Evolutionary conservation across 2,329 filamentous ascomycete genomes (phyloP), one percentile per base, ranked within the genome.

Genomic region (Emmonsiellopsis sp.): DNA sequence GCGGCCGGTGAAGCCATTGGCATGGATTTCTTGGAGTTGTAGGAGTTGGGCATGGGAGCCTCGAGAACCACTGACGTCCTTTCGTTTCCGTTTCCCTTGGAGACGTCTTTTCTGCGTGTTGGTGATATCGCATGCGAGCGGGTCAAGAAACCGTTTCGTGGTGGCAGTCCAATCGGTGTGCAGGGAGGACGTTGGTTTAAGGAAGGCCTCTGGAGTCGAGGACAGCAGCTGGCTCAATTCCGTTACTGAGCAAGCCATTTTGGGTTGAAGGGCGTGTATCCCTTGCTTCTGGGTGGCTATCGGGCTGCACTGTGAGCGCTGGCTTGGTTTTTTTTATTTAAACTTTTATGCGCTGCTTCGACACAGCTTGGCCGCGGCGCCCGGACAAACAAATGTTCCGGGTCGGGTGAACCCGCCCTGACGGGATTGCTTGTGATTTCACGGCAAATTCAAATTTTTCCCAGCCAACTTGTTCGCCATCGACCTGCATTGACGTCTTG

Each of bases 1-100:
- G 16, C 85, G 82, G 9, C 87, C 85, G 62, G 87, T 87, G 62
- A 97, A 95, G 0, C 92, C 93, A 54, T 95, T 83, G 6, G 89
- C 76, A 67, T 96, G 87, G 13, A 98, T 76, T 69, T 87, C 90
- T 62, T 87, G 85, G 63, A 95, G 75, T 63, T 89, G 89, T 58
- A 96, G 71, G 58, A 44, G 46, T 47, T 53, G 44, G 20, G 52
- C 45, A 37, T 34, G 26, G 6, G 35, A 42, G 7, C 62, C 63
- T 35, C 70, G 69, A 34, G 70, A 70, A 50, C 77, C 72, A 45
- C 78, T 76, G 7, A 76, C 77, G 60, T 87, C 78, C 76, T 93
- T 95, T 58, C 87, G 78, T 75, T 95, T 94, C 69, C 81, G 84
- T 61, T 83, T 84, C 58, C 76, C 74, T 59, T 86, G 81, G 59